Percentiles rank a stretch among this genome's conserved stretches.
These are phyloP conservation scores for Neurospora sp. DNA, from an alignment of 495 filamentous ascomycete genomes.

Conservation along the genomic window DNA sequence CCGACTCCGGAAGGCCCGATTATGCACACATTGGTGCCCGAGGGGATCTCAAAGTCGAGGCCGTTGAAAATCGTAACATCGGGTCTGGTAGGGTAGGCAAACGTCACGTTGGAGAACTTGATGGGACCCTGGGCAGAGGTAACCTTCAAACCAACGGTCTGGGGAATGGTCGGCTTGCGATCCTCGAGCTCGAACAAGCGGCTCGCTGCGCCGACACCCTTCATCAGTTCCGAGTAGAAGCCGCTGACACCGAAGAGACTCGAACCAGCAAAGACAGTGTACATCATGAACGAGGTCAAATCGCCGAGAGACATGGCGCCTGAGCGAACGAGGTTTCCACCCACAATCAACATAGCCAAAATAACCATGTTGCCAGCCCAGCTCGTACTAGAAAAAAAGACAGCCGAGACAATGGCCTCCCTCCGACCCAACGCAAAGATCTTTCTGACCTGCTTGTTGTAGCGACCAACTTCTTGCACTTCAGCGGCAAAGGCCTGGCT, in stretches of 20 bases:
- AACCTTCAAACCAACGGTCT: slow-evolving; percentile 70
- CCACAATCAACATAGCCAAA: slow-evolving; percentile 79
- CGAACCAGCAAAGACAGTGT: slow-evolving; percentile 83
- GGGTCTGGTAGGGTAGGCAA: slow-evolving; percentile 84
- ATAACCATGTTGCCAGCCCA: slow-evolving; percentile 75
- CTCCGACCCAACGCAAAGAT: slow-evolving; percentile 80
- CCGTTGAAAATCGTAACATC: slow-evolving; percentile 85
- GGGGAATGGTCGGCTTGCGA: slow-evolving; percentile 72
- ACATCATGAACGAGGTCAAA: slow-evolving; percentile 96
- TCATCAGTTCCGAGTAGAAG: slow-evolving; percentile 98
- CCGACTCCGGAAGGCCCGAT: slow-evolving; percentile 78
- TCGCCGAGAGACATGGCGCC: slow-evolving; percentile 86
- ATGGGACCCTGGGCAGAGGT: slow-evolving; percentile 77
- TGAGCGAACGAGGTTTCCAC: slow-evolving; percentile 76
- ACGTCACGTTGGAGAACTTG: slow-evolving; percentile 71
- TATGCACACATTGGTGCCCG: slow-evolving; percentile 89
- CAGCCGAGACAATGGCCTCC: slow-evolving; percentile 80
- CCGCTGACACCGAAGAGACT: slow-evolving; percentile 87
- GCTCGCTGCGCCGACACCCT: slow-evolving; percentile 90
- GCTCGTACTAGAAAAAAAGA: slow-evolving; percentile 81
- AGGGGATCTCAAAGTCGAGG: slow-evolving; percentile 81
- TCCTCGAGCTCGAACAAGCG: slow-evolving; percentile 95
- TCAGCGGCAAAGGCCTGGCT: slow-evolving; percentile 94
- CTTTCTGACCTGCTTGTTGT: slow-evolving; percentile 82
- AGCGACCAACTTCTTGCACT: slow-evolving; percentile 75